Base-by-base conservation (phyloP, 805 yeast genomes). In the Candida koratica region DNA sequence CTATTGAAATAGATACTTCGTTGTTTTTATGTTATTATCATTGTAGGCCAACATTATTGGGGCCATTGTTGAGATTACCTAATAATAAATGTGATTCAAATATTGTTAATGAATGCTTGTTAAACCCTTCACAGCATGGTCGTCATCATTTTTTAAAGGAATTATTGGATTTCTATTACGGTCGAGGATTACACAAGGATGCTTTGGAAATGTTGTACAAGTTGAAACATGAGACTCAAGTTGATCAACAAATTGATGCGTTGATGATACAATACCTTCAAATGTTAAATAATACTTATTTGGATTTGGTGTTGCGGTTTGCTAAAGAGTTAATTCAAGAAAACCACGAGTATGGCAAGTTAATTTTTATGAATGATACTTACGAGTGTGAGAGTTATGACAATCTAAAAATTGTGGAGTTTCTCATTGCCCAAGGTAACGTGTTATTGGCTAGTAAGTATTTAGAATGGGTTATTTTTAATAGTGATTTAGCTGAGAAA, bases 41-140 rank as follows among this genome's bases (percentile, higher is more conserved):
- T n/a, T 75, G 76, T 19, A 76, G 77, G 37, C 84, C 85, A 0
- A 72, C 81, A 43, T 67, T 90, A 53, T 72, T 90, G 10, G 95
- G 90, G 0, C 93, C 97, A 0, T 72, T 90, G 14, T 67, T 90
- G 4, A 67, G 97, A 32, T 70, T 87, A 2, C 71, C 72, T 0
- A 73, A 76, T 17, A 93, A 89, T 55, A 65, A 69, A 46, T 87
- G 97, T 61, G 80, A 81, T 47, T 70, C 81, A 4, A 62, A 66
- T 1, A 67, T 75, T 2, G 95, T 86, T 1, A 74, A 75, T 32
- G 55, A 60, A 8, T 69, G 74, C 34, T 68, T 87, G 18, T 55
- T 69, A 8, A 61, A 69, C 38, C 26, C 57, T 9, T 54, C 53
- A 28, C 28, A 41, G 3, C 60, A 56, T 17, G 48, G 48, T 24